Evolutionary conservation across 192 early-diverging fungal species (phyloP).

Genomic region (Pilaira anomala): DNA sequence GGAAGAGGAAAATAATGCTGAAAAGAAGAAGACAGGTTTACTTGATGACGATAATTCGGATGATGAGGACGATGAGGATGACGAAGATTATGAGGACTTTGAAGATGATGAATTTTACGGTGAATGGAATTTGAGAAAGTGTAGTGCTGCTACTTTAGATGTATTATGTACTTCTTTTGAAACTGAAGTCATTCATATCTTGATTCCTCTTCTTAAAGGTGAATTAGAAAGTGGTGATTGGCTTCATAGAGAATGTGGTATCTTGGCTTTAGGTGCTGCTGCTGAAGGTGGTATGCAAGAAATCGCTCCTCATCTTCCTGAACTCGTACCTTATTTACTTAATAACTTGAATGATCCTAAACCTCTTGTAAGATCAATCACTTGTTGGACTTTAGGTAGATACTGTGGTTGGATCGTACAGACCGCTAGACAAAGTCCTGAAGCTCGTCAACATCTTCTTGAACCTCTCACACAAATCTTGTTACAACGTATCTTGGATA

Average conservation of each 20-base stretch:
- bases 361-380: slow-evolving; percentile 93
- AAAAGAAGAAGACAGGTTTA: slow-evolving; percentile 7
- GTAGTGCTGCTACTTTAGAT: slow-evolving; percentile 94
- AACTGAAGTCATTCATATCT: slow-evolving; percentile 75
- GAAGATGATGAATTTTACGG: slow-evolving; percentile 82
- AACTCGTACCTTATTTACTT: slow-evolving; percentile 84
- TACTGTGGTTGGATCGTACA: slow-evolving; percentile 50
- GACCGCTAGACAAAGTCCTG: slow-evolving; percentile 22
- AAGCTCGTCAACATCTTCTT: slow-evolving; percentile 63
- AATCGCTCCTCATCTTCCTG: slow-evolving; percentile 86
- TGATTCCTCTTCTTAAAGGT: slow-evolving; percentile 84
- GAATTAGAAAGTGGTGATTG: slow-evolving; percentile 84
- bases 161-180: slow-evolving; percentile 87
- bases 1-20: slow-evolving; percentile 9
- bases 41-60: slow-evolving; percentile 25
- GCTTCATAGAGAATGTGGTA: slow-evolving; percentile 90
- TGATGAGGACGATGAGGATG: slow-evolving; percentile 74
- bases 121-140: slow-evolving; percentile 99
- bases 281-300: slow-evolving; percentile 92
- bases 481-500: slow-evolving; percentile 80
- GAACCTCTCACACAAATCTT: slow-evolving; percentile 79
- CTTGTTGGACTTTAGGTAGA: slow-evolving; percentile 97
- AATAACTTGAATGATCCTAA: slow-evolving; percentile 76
- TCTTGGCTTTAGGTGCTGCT: slow-evolving; percentile 95
- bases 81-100: slow-evolving; percentile 80